These are phyloP conservation scores for Neotropicomus parvogracilis DNA, from an alignment of 1,284 basidiomycete genomes.

Conservation along the genomic window DNA sequence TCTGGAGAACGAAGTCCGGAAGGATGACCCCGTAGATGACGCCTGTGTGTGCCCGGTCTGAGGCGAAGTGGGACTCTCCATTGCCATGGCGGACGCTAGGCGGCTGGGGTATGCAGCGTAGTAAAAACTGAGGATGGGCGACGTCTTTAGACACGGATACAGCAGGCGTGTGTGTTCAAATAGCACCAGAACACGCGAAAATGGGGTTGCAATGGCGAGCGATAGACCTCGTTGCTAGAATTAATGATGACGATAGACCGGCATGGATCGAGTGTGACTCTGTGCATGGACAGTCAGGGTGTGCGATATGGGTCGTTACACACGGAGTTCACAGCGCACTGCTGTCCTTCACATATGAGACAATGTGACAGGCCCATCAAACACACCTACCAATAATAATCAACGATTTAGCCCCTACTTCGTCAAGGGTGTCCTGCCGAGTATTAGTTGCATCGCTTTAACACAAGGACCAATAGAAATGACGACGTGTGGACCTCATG, in stretches of 20 bases:
- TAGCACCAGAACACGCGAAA: neutral
- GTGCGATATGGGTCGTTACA: neutral
- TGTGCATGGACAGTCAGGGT: constrained; percentile 1
- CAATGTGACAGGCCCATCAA: neutral
- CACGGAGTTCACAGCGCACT: constrained; percentile 6
- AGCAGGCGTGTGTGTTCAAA: constrained; percentile 2
- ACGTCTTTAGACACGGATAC: neutral
- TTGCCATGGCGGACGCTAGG: neutral
- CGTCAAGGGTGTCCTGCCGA: neutral
- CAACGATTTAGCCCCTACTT: neutral
- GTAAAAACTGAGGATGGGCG: neutral
- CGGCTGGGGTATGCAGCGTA: neutral
- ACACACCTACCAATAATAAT: neutral
- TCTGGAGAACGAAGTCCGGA: neutral
- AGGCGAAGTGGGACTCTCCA: neutral
- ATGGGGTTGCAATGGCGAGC: neutral
- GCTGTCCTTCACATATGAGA: neutral
- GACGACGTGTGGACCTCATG: neutral
- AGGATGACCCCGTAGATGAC: neutral
- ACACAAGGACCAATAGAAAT: neutral
- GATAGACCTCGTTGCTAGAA: neutral
- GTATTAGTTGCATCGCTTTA: too few species aligned
- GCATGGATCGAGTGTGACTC: neutral
- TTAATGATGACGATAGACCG: neutral
- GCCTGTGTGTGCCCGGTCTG: neutral